Conservation (phyloP, 345 rosid species). For the Citrus inodora region DNA sequence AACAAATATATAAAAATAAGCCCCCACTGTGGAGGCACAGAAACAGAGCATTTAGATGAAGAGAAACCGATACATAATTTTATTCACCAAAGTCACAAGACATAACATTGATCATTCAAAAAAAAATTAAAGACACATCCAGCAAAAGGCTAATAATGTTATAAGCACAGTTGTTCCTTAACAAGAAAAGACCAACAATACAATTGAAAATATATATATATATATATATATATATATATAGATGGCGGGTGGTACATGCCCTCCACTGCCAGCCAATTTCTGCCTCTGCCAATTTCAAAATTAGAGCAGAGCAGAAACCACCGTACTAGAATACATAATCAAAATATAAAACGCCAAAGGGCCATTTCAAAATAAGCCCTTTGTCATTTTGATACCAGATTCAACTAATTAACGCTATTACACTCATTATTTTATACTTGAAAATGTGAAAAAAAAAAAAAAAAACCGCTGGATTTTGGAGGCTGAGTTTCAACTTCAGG, state of each 20-base stretch:
- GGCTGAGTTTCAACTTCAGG: constrained; percentile 5
- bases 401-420: neutral
- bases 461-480: neutral
- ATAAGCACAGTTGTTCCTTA: neutral
- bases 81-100: neutral
- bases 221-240: neutral
- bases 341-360: neutral
- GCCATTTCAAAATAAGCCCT: constrained; percentile 10
- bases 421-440: neutral
- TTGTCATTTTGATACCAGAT: neutral
- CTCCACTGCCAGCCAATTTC: constrained; percentile 18
- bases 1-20: too few relatives aligned
- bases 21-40: neutral
- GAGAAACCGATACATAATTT: neutral
- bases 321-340: neutral
- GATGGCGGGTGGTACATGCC: constrained; percentile 12
- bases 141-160: neutral
- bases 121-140: neutral
- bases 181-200: neutral
- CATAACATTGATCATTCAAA: neutral
- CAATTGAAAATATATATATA: neutral
- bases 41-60: neutral
- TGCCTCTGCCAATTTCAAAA: constrained; percentile 10
- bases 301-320: constrained; percentile 5
- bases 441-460: too few relatives aligned